These are phyloP conservation scores for Rosa chinensis DNA, from an alignment of 306 rosid species.

Conservation along the genomic window DNA sequence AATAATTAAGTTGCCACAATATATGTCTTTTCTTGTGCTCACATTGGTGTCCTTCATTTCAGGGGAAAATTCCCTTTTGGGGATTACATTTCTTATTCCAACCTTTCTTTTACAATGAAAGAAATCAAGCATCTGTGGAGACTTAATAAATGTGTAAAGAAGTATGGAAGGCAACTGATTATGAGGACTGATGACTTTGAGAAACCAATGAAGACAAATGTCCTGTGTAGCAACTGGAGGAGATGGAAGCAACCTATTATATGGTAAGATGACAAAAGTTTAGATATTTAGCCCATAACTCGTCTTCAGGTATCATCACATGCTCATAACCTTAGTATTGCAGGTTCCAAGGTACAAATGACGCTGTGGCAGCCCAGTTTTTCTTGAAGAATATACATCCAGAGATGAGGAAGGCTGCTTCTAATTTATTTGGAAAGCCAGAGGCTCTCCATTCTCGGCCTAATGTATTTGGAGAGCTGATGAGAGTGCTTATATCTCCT, in stretches of 20 bases:
- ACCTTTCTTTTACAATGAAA: conserved; percentile 74
- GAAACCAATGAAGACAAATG: conserved; percentile 84
- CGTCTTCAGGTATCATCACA: conserved; percentile 26
- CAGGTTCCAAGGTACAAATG: conserved; percentile 98
- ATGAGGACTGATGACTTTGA: conserved; percentile 93
- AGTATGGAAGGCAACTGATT: conserved; percentile 61
- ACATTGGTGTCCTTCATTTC: conserved; percentile 32
- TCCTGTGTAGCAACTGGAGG: conserved; percentile 89
- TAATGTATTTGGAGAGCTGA: conserved; percentile 90
- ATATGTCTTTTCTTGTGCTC: conserved; percentile 20
- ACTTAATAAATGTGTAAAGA: conserved; percentile 63
- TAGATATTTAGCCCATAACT: conserved; percentile 13
- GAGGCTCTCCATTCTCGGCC: conserved; percentile 63
- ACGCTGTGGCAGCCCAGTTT: conserved; percentile 83
- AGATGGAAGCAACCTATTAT: conserved; percentile 90
- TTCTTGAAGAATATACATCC: conserved; percentile 89
- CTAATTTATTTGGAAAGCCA: conserved; percentile 72
- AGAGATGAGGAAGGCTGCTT: conserved; percentile 75
- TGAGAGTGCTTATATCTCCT: conserved; percentile 89
- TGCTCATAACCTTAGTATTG: conserved; percentile 34
- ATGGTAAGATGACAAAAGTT: conserved; percentile 51
- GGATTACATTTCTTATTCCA: conserved; percentile 78
- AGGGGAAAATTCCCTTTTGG: conserved; percentile 89
- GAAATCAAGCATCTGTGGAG: conserved; percentile 97
- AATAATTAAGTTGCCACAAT: background rate